Evolutionary conservation across 2,329 filamentous ascomycete species (phyloP), one percentile per base, ranked within the genome.

Genomic region (Intubia oerlemansii): DNA sequence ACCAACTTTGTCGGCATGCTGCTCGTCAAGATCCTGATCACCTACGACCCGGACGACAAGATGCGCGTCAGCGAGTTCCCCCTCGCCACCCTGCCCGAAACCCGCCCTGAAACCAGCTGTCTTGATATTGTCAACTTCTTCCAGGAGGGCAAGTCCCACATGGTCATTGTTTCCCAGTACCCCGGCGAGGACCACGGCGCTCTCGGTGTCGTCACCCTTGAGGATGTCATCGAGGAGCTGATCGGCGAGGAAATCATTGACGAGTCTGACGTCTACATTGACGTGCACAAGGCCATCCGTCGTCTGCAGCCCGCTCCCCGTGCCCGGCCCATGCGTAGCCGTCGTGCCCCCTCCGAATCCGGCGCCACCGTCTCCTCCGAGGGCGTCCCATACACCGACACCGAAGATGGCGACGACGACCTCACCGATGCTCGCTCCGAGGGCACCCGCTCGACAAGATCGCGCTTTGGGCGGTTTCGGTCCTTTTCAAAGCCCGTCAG

Each of bases 171-270:
- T 7, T 93, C 85, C 0, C 79, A 92, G 43, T 62, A 52, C 18
- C 88, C 88, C 1, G 84, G 85, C n/a, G 80, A 90, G 39, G 74
- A 91, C 42, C 72, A 78, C 42, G 88, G 88, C 25, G 82, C 84
- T 5, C 57, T 92, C 10, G 88, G 88, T 32, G 88, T 98, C 4
- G 81, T 98, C 11, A 98, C 88, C 0, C 56, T 98, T 3, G 88
- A 98, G 48, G 88, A 98, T 49, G 88, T 98, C 4, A 98, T 98
- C 44, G 88, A 98, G 49, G 88, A 98, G 50, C 57, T 98, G 17
- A 98, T 98, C 49, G 88, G 88, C 57, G 88, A 98, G 57, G 88
- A 98, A 62, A 98, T 95, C 38, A 90, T 98, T 36, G 88, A 98
- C 47, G 88, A 98, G 50, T 95, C 85, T 0, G 88, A 98, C 50